Evolutionary conservation across 192 early-diverging fungal genomes (phyloP).

Genomic region (Radiomyces spectabilis): DNA sequence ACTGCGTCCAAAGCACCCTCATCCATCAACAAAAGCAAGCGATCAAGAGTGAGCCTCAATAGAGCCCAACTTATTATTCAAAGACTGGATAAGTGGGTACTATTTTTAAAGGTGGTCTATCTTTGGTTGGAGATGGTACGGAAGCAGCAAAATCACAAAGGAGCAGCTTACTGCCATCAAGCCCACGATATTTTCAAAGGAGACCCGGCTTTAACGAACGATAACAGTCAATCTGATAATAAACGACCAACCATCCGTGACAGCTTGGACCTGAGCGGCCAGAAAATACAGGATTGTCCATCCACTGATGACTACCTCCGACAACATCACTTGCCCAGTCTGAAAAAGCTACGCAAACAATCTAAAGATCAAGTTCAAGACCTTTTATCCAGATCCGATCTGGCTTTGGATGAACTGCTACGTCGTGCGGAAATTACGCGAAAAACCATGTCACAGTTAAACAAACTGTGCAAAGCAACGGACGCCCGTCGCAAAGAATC

Average conservation of each 20-base stretch:
- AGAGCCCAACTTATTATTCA: background rate
- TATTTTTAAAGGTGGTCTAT: background rate
- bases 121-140: background rate
- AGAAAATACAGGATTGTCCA: too few species aligned
- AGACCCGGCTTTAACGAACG: too few species aligned
- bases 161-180: too few species aligned
- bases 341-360: slow-evolving; percentile 30
- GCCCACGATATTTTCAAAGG: too few species aligned
- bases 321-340: slow-evolving; percentile 25
- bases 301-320: slow-evolving; percentile 22
- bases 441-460: slow-evolving; percentile 26
- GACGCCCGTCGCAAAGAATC: slow-evolving; percentile 20
- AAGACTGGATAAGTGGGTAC: background rate
- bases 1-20: too few species aligned
- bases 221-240: too few species aligned
- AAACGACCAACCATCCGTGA: too few species aligned
- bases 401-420: slow-evolving; percentile 30
- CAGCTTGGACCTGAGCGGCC: too few species aligned
- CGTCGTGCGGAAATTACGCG: slow-evolving; percentile 32
- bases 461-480: slow-evolving; percentile 22
- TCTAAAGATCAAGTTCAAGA: slow-evolving; percentile 36
- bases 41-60: too few species aligned
- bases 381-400: slow-evolving; percentile 20
- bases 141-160: too few species aligned
- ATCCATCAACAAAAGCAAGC: too few species aligned